Evolutionary conservation across 176 grass and related monocot species (phyloP).

Genomic region (Poa pratensis): DNA sequence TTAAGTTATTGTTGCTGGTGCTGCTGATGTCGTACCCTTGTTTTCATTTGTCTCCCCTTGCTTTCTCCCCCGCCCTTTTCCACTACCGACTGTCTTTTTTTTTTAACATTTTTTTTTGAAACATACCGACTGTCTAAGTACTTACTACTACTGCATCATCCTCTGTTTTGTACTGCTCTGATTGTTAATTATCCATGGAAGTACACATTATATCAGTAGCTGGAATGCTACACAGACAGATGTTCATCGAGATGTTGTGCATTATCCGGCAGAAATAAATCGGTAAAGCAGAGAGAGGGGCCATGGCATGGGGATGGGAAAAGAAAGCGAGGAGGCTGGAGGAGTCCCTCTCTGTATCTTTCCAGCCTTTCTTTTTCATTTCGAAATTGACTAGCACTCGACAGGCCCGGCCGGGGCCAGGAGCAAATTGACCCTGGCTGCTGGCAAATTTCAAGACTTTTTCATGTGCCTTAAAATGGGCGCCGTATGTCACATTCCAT

Average conservation of each 20-base stretch:
- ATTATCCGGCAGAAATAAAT: conserved; percentile 32
- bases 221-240: neutral
- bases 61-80: neutral
- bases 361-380: conserved; percentile 64
- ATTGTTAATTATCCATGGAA: no score
- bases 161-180: no score
- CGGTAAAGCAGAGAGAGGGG: neutral
- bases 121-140: no score
- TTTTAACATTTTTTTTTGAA: no score
- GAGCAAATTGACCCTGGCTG: conserved; percentile 23
- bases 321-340: conserved; percentile 45
- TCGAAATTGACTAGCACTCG: conserved; percentile 85
- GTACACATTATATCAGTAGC: no score
- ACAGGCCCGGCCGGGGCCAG: conserved; percentile 12
- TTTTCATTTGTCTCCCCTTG: conserved; percentile 50
- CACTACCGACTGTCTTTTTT: no score
- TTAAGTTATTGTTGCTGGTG: conserved; percentile 63
- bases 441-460: conserved; percentile 24
- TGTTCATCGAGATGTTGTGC: neutral
- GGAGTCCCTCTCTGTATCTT: conserved; percentile 60
- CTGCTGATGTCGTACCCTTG: conserved; percentile 57
- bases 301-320: conserved; percentile 3
- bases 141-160: no score
- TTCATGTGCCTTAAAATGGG: conserved; percentile 45
- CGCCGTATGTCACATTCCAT: conserved; percentile 37